phyloP scores from a whole-genome alignment of 805 yeast species.

The Schizosaccharomyces octosporus region DNA sequence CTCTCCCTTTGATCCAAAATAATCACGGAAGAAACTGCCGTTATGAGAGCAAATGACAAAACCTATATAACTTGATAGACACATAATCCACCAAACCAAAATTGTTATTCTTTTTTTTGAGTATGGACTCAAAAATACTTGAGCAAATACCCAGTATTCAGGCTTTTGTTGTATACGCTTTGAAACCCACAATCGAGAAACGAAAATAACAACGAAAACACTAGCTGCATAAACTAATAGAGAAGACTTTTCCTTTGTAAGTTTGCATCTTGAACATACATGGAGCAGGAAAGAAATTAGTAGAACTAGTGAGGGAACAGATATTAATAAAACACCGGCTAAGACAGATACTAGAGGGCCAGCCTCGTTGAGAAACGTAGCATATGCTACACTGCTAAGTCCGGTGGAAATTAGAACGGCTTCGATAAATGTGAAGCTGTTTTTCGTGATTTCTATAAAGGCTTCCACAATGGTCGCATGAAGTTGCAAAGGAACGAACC shows the following conservation, averaged over 20 bases:
- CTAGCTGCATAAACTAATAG: not conserved
- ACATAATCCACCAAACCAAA: not conserved
- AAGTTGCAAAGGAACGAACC: not conserved
- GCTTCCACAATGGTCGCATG: not conserved
- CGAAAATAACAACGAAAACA: not conserved
- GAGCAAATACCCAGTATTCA: not conserved
- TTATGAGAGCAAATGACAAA: not conserved
- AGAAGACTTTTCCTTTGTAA: not conserved
- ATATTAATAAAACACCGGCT: not conserved
- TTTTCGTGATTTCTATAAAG: not conserved
- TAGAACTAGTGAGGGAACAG: not conserved
- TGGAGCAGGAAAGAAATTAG: not conserved
- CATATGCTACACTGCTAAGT: not conserved
- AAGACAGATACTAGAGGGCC: not conserved
- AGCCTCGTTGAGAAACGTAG: not conserved
- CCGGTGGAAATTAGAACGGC: not conserved
- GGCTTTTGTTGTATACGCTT: not conserved
- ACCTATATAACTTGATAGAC: not conserved
- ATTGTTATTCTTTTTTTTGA: not conserved
- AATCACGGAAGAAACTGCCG: not conserved
- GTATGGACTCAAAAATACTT: not conserved
- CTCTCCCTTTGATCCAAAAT: not conserved
- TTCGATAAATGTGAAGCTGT: not conserved
- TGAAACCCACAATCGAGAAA: not conserved
- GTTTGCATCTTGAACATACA: not conserved